These are phyloP conservation scores for Chlorella vulgaris DNA, from an alignment of 139 green algal species.

Conservation along the genomic window DNA sequence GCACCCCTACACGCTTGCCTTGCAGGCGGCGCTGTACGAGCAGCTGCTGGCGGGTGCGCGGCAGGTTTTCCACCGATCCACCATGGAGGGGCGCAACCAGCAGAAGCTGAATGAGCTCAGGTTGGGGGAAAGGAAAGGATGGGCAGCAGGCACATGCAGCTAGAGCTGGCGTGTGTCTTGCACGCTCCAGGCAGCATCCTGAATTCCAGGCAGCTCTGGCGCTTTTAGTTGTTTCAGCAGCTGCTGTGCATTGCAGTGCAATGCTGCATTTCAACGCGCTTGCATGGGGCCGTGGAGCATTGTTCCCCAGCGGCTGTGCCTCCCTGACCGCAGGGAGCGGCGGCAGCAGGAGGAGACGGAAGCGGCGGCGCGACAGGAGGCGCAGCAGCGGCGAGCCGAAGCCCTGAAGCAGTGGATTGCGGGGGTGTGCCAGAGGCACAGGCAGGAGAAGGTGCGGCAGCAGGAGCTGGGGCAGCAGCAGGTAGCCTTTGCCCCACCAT, in stretches of 20 bases:
- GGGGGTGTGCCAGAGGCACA: background rate
- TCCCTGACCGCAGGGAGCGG: conserved; percentile 7
- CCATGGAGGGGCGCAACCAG: conserved; percentile 29
- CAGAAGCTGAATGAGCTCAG: background rate
- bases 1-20: too few species aligned
- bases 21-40: conserved; percentile 25
- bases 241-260: too few species aligned
- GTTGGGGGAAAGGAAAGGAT: background rate
- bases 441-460: conserved; percentile 17
- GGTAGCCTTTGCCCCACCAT: background rate
- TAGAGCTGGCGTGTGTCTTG: too few species aligned
- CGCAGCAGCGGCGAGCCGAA: conserved; percentile 11
- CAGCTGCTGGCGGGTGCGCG: conserved; percentile 13
- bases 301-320: background rate
- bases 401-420: conserved; percentile 26
- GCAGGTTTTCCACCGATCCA: conserved; percentile 21
- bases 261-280: too few species aligned
- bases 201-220: too few species aligned
- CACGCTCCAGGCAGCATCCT: too few species aligned
- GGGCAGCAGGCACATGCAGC: too few species aligned
- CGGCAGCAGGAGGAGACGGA: conserved; percentile 27
- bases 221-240: too few species aligned
- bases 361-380: background rate
- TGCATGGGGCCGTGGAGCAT: too few species aligned
- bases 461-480: conserved; percentile 3